Conservation (phyloP, 2,329 filamentous ascomycete genomes). For the Colletotrichum liaoningense region DNA sequence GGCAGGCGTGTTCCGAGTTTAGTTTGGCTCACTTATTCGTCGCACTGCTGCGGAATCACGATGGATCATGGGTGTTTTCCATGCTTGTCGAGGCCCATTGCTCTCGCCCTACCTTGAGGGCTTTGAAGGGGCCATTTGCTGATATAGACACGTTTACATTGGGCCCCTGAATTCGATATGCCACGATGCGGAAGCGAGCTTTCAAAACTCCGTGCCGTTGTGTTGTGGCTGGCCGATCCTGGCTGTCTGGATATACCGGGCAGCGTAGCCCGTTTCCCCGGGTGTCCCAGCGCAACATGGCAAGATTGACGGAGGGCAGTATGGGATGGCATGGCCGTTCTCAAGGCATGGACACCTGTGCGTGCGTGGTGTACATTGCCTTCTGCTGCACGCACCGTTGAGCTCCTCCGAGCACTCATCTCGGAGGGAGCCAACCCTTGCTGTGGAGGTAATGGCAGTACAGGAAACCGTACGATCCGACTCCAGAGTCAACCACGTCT, state of each 20-base stretch:
- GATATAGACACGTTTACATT: not conserved
- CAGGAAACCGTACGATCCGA: slow-evolving; percentile 6
- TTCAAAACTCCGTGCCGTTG: not conserved
- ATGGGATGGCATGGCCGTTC: slow-evolving; percentile 13
- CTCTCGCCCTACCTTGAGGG: not conserved
- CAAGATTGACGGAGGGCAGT: not conserved
- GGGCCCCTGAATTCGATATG: not conserved
- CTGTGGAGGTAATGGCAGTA: not conserved
- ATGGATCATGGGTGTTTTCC: not conserved
- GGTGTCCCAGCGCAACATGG: not conserved
- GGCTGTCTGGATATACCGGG: not conserved
- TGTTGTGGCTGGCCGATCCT: slow-evolving; percentile 4
- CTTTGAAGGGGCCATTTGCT: no score
- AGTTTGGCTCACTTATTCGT: not conserved
- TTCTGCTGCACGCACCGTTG: not conserved
- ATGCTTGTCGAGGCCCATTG: not conserved
- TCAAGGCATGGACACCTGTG: not conserved
- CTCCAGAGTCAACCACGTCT: slow-evolving; percentile 12
- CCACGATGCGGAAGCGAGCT: not conserved
- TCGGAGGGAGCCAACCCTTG: not conserved
- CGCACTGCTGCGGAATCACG: not conserved
- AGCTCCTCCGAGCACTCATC: not conserved
- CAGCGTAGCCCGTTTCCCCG: not conserved
- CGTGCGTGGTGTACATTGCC: not conserved
- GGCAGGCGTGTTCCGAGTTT: not conserved